Evolutionary conservation across 441 rosid genomes (phyloP).

Genomic region (Macaranga tanarius): DNA sequence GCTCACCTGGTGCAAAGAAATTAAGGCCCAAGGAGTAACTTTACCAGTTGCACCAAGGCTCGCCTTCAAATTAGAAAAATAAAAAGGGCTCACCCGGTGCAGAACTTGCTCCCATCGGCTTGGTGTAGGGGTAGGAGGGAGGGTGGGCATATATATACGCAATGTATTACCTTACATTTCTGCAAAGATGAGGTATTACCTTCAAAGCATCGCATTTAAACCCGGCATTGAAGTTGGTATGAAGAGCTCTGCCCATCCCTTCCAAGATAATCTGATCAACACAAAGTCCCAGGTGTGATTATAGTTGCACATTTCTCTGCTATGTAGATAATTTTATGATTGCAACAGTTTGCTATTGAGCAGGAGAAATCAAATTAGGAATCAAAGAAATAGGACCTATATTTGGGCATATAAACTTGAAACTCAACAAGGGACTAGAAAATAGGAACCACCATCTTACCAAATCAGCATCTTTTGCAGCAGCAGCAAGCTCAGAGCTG

Average conservation of each 20-base stretch:
- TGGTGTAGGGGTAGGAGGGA: no score
- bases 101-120: no score
- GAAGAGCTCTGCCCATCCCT: constrained; percentile 99
- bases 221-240: constrained; percentile 79
- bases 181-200: constrained; percentile 37
- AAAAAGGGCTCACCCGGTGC: no score
- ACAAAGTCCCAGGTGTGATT: constrained; percentile 19
- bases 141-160: no score
- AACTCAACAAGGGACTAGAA: constrained; percentile 7
- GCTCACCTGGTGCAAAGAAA: no score
- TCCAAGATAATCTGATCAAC: constrained; percentile 76
- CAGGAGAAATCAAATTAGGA: constrained; percentile 1
- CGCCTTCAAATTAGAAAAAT: no score
- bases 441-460: constrained; percentile 40
- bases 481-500: constrained; percentile 98
- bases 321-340: background rate
- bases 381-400: background rate
- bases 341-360: constrained; percentile 8
- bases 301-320: constrained; percentile 2
- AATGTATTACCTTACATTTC: no score
- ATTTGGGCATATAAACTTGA: background rate
- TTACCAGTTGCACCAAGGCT: no score
- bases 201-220: constrained; percentile 90
- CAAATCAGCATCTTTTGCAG: constrained; percentile 93
- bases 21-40: no score